Conservation (phyloP, 305 asterid species). For the Rubia peregrina region DNA sequence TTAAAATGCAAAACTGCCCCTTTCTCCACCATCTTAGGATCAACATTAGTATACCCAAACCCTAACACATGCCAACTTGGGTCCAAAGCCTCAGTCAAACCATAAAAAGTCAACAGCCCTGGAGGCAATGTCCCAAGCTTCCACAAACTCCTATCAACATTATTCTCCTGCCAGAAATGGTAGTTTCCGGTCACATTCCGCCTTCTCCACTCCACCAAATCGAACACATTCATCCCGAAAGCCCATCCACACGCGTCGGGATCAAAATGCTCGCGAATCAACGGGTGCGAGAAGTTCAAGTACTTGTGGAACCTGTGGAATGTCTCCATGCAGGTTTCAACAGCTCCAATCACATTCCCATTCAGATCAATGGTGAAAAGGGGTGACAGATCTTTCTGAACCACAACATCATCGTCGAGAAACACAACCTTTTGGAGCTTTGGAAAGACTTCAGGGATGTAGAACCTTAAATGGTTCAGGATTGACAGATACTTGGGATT, state of each 20-base stretch:
- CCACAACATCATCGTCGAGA: conserved; percentile 79
- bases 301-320: conserved; percentile 76
- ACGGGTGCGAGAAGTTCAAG: conserved; percentile 72
- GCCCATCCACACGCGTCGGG: conserved; percentile 75
- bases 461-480: conserved; percentile 84
- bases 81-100: conserved; percentile 31
- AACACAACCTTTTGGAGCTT: conserved; percentile 59
- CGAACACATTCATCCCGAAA: conserved; percentile 53
- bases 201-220: conserved; percentile 71
- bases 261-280: conserved; percentile 67
- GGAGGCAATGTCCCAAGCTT: conserved; percentile 43
- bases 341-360: conserved; percentile 47
- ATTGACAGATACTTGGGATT: conserved; percentile 80
- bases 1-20: conserved; percentile 38
- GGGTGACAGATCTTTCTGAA: conserved; percentile 59
- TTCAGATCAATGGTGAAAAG: conserved; percentile 51
- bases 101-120: conserved; percentile 37
- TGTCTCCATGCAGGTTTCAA: conserved; percentile 84
- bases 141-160: conserved; percentile 35
- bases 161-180: conserved; percentile 82
- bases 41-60: conserved; percentile 38
- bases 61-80: conserved; percentile 39
- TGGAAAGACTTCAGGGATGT: conserved; percentile 79
- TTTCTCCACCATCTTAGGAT: conserved; percentile 27
- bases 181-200: conserved; percentile 69